phyloP scores from a whole-genome alignment of 148 eudicot species.

The Silene latifolia region DNA sequence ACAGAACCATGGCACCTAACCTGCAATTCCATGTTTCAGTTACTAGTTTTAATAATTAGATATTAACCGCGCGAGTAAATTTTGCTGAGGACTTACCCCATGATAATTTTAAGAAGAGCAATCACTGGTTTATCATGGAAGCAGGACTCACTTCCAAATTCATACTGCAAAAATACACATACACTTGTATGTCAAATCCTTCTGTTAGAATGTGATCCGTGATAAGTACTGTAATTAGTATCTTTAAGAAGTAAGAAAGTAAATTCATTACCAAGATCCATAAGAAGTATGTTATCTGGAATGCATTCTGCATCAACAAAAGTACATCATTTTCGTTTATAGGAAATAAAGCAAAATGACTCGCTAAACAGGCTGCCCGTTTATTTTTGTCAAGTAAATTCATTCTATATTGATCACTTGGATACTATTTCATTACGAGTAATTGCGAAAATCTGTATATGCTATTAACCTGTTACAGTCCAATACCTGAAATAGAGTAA shows the following conservation, averaged over 20 bases:
- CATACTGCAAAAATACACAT: slow-evolving; percentile 53
- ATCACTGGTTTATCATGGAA: slow-evolving; percentile 44
- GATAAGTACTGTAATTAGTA: background rate
- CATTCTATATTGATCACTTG: background rate
- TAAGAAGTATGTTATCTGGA: slow-evolving; percentile 79
- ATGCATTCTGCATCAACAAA: slow-evolving; percentile 66
- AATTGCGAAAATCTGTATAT: too few species aligned
- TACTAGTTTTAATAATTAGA: too few species aligned
- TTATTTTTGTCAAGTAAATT: background rate
- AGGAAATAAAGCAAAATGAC: background rate
- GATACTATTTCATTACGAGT: background rate
- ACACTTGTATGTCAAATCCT: background rate
- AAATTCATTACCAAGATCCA: slow-evolving; percentile 74
- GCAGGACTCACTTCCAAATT: slow-evolving; percentile 56
- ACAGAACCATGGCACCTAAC: slow-evolving; percentile 50
- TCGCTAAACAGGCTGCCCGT: background rate
- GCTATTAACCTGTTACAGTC: background rate
- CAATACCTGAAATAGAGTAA: slow-evolving; percentile 74
- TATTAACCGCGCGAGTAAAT: background rate
- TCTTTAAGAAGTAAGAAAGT: background rate
- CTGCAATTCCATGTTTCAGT: slow-evolving; percentile 31
- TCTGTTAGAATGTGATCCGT: background rate
- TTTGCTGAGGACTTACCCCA: slow-evolving; percentile 47
- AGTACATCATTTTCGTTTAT: too few species aligned
- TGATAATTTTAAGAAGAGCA: slow-evolving; percentile 36